A percentile compares a stretch with the other conserved stretches of the same genome.
Conservation (phyloP, 306 rosid species). For the Glycine tomentella region DNA sequence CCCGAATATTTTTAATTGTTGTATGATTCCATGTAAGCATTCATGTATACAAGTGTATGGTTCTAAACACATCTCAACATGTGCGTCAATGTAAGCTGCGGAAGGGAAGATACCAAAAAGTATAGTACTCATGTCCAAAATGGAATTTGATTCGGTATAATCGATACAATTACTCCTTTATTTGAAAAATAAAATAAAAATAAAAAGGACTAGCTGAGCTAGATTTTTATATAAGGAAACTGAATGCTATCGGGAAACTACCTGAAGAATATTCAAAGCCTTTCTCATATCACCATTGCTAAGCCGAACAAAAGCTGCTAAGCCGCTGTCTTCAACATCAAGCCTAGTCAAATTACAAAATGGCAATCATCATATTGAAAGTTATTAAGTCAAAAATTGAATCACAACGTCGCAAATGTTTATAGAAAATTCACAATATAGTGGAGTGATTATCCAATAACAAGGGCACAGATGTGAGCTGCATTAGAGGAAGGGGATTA, state of each 20-base stretch:
- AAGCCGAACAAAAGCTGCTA: constrained; percentile 82
- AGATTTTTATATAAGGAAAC: constrained; percentile 20
- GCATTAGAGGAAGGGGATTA: constrained; percentile 18
- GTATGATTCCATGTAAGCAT: not conserved
- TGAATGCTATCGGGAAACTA: constrained; percentile 33
- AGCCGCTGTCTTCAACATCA: constrained; percentile 77
- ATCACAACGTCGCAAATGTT: not conserved
- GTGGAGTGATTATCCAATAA: constrained; percentile 28
- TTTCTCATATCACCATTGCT: constrained; percentile 97
- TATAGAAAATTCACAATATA: constrained; percentile 2
- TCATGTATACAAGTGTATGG: not conserved
- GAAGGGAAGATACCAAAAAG: not conserved
- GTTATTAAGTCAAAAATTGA: constrained; percentile 30
- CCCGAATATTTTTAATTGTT: not conserved
- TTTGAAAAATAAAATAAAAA: constrained; percentile 10
- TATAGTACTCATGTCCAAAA: not conserved
- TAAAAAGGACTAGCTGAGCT: constrained; percentile 1
- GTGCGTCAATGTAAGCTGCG: not conserved
- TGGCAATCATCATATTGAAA: constrained; percentile 39
- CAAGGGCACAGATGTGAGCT: constrained; percentile 10
- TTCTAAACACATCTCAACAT: not conserved
- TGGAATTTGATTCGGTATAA: not conserved
- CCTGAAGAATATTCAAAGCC: constrained; percentile 94
- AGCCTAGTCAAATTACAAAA: constrained; percentile 62
- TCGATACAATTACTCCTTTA: constrained; percentile 35